phyloP scores from a whole-genome alignment of 164 flowering plant species.

The Piper betle region DNA sequence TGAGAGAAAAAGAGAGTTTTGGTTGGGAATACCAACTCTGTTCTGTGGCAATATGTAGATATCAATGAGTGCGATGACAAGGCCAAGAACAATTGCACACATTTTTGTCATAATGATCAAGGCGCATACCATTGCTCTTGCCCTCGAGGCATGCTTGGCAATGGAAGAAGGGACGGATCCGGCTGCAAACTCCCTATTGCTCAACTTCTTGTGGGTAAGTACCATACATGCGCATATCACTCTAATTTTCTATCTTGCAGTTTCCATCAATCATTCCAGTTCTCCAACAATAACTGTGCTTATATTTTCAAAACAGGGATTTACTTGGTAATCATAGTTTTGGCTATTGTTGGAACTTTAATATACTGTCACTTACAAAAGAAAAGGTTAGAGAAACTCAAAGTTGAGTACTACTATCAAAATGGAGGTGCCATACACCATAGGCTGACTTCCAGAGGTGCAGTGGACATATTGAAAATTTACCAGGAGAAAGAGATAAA shows the following conservation, averaged over 20 bases:
- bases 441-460: background rate
- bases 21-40: background rate
- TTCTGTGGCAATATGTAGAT: background rate
- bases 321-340: background rate
- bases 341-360: background rate
- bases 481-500: background rate
- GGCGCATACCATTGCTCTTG: background rate
- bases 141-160: background rate
- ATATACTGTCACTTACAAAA: background rate
- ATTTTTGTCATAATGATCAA: background rate
- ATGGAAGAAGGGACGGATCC: background rate
- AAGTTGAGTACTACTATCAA: background rate
- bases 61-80: background rate
- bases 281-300: background rate
- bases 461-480: background rate
- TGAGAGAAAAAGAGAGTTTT: too few species aligned
- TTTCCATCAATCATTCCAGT: background rate
- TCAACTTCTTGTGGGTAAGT: background rate
- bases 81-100: background rate
- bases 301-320: background rate
- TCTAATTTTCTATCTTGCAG: background rate
- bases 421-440: background rate
- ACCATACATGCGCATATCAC: background rate
- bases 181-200: background rate
- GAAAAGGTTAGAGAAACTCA: background rate